These are phyloP conservation scores for Pseudoscleropodium purum DNA, from an alignment of 225 moss, liverwort and hornwort genomes.

Conservation along the genomic window DNA sequence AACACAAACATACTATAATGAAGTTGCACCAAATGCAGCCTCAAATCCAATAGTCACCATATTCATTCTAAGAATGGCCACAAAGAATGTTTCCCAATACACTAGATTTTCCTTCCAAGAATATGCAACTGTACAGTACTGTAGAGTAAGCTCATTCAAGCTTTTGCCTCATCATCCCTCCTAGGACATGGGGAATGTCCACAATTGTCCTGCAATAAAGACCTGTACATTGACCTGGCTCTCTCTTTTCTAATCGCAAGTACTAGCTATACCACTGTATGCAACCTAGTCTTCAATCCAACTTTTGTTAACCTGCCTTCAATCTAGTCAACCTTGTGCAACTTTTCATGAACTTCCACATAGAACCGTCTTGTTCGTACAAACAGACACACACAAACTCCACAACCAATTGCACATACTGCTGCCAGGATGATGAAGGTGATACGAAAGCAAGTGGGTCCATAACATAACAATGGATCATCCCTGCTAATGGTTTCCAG, in stretches of 20 bases:
- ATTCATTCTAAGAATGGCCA: neutral
- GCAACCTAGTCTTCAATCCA: neutral
- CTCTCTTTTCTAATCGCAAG: neutral
- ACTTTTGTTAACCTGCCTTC: neutral
- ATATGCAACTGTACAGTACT: neutral
- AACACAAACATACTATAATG: neutral
- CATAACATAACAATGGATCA: constrained; percentile 31
- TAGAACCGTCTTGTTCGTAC: constrained; percentile 37
- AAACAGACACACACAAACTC: constrained; percentile 17
- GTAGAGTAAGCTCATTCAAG: neutral
- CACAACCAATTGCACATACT: constrained; percentile 35
- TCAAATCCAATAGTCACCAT: neutral
- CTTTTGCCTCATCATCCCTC: neutral
- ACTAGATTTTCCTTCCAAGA: neutral
- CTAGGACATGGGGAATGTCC: neutral
- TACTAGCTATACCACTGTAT: neutral
- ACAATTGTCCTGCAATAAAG: neutral
- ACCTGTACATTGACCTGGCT: neutral
- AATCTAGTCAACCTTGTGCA: constrained; percentile 3
- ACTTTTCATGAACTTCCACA: neutral
- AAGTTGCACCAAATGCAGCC: neutral
- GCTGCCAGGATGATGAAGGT: constrained; percentile 58
- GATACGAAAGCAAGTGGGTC: constrained; percentile 49
- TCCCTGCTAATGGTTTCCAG: neutral
- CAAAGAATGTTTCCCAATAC: neutral